Evolutionary conservation across 352 stramenopile genomes (phyloP), one percentile per base, ranked within the genome.

Genomic region (Globisporangium camurandrum): DNA sequence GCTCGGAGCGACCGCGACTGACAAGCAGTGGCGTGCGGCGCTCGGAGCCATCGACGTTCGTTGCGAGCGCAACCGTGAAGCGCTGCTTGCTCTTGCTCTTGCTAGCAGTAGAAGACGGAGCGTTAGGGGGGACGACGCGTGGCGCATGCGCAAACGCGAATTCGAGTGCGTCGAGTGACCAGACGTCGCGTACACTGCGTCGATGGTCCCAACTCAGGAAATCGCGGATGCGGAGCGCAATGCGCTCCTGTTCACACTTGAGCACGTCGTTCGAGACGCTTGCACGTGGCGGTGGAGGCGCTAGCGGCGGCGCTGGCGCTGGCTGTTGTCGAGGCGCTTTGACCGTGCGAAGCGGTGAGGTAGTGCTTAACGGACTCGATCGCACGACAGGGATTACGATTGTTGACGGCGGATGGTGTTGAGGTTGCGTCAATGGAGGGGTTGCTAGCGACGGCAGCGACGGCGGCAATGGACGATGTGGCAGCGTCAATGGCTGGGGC

Each of bases 101-200:
- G n/a, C n/a, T n/a, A n/a, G n/a, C n/a, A n/a, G n/a, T n/a, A n/a
- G n/a, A n/a, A n/a, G n/a, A n/a, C n/a, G n/a, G n/a, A n/a, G n/a
- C n/a, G n/a, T n/a, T n/a, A n/a, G n/a, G n/a, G n/a, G n/a, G n/a
- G n/a, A n/a, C 9, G n/a, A 27, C 0, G n/a, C 38, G 38, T 27
- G 57, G 57, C 8, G 40, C 52, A 38, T 22, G 54, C 14, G 54
- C 53, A 14, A 54, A 55, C 22, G 33, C 49, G 26, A 65, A n/a
- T 11, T 33, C 40, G 17, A 57, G 44, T 45, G 46, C 57, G 38
- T 61, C 53, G 22, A 62, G 30, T 30, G 30, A 59, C 58, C 53
- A 62, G 41, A 65, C 58, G 6, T 62, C 58, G 31, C 51, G 22
- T 22, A 65, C 33, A 34, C 46, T 51, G 22, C 43, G 51, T 5